Percentiles rank a stretch among this genome's conserved stretches.
These are phyloP conservation scores for Pleurotus citrinopileatus DNA, from an alignment of 768 basidiomycete species.

Conservation along the genomic window DNA sequence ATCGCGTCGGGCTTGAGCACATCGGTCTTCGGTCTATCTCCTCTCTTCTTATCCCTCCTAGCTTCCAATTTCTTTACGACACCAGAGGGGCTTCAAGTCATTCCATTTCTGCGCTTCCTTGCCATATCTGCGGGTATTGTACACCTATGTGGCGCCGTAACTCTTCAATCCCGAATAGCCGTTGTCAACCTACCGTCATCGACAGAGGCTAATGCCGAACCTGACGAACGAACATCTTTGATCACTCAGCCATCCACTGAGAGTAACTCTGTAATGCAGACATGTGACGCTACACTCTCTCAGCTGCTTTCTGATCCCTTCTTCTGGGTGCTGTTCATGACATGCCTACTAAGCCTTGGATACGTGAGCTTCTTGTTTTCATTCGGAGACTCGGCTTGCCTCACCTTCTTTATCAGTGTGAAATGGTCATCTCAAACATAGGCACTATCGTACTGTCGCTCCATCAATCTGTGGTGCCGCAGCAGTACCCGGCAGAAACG, in stretches of 20 bases:
- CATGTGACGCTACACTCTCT: slow-evolving; percentile 4
- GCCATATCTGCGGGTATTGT: slow-evolving; percentile 49
- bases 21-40: slow-evolving; percentile 81
- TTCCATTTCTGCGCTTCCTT: slow-evolving; percentile 53
- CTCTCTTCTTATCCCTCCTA: slow-evolving; percentile 64
- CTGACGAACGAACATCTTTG: slow-evolving; percentile 12
- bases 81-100: slow-evolving; percentile 39
- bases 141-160: slow-evolving; percentile 53
- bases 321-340: slow-evolving; percentile 13
- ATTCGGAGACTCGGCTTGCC: not conserved
- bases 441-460: slow-evolving; percentile 73
- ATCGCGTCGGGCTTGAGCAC: slow-evolving; percentile 64
- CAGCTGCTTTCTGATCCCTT: slow-evolving; percentile 13
- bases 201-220: not conserved
- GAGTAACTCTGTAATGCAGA: not conserved
- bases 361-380: slow-evolving; percentile 8
- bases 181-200: not conserved
- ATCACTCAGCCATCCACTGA: slow-evolving; percentile 8
- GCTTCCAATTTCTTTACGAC: slow-evolving; percentile 62
- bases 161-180: slow-evolving; percentile 25
- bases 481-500: slow-evolving; percentile 24
- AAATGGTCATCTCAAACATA: slow-evolving; percentile 84
- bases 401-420: slow-evolving; percentile 40
- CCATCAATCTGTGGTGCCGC: slow-evolving; percentile 17
- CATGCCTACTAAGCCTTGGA: slow-evolving; percentile 12